Base-by-base conservation (phyloP, 768 basidiomycete genomes). In the Boletus rubroflammeus region DNA sequence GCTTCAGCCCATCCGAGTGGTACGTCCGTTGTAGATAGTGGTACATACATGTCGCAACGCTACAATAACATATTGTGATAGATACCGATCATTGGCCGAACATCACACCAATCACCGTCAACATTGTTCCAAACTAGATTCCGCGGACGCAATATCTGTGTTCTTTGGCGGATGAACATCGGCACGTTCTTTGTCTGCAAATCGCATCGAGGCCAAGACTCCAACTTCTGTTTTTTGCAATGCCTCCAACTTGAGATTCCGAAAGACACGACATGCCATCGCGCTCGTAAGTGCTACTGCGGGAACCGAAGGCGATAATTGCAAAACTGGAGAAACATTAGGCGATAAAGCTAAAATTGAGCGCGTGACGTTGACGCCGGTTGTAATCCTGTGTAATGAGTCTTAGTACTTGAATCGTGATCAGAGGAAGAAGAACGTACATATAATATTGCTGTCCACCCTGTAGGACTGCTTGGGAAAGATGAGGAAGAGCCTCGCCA, bases 361-460 rank as follows among this genome's bases (percentile, higher is more conserved):
- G 21, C 66, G 60, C n/a, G 67, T 40, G 9, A 73, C 10, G 53
- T 76, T 75, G 41, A 64, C 45, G 14, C 67, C 62, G 11, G 60
- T 63, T 19, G 75, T 70, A 9, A 74, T 61, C 21, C 75, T 76
- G 35, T 15, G n/a, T 39, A 15, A 36, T 6, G 19, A n/a, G 19
- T 35, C 10, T 51, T 41, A 6, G 32, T 15, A 26, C 25, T 31
- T 6, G 46, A 35, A 43, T 35, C 9, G 35, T n/a, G 9, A 40
- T 6, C 7, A 35, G 5, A 25, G 29, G 25, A n/a, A 32, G 36
- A 40, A 14, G 32, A 34, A 42, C 70, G 36, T 57, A 73, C 75
- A 71, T 35, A 53, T 76, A 74, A 53, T 76, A 76, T 23, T 62
- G 61, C 50, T 76, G 73, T 15, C 75, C 74, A 26, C 71, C 72